Base-by-base conservation (phyloP, 2,329 filamentous ascomycete genomes). In the Trichoderma koningii region DNA sequence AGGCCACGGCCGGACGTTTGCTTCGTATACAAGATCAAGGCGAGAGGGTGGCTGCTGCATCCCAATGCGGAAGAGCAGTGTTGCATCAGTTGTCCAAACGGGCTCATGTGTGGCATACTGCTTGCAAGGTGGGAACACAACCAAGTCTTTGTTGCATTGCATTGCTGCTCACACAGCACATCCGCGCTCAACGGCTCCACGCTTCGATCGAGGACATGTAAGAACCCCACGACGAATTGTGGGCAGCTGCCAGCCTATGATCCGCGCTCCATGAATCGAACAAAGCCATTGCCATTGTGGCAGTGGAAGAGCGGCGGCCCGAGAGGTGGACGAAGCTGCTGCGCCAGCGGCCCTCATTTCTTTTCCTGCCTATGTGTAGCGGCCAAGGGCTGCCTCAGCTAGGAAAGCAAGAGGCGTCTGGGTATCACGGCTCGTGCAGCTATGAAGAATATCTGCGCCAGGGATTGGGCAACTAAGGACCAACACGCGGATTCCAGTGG, bases 401-500 rank as follows among this genome's bases (percentile, higher is more conserved):
- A 19, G 41, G 14, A 42, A 14, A 44, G 47, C 48, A 63, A 45
- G 26, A 47, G 60, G 41, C 50, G 60, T 17, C 48, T 63, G 50
- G 50, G 41, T 44, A 55, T 55, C 60, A 47, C 60, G 41, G 48
- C 60, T 47, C 60, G 30, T 47, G 15, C 42, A 62, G 59, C 47
- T 45, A 34, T 63, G 19, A 41, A 19, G 62, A 50, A 34, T 59
- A 34, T 42, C 45, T 9, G 45, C 45, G 47, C 26, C 53, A 30
- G 62, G 34, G 62, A 59, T 64, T 59, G 62, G 55, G 30, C 30
- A 9, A 59, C 53, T 45, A 59, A 28, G n/a, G 19, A 19, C 41
- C 62, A 64, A 59, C 62, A 45, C 47, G 38, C 44, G 52, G 53
- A 55, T 38, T 34, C 53, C 50, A 59, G 62, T 59, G 62, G 53